These are phyloP conservation scores for Citrus hindsii DNA, from an alignment of 345 rosid genomes.

Conservation along the genomic window DNA sequence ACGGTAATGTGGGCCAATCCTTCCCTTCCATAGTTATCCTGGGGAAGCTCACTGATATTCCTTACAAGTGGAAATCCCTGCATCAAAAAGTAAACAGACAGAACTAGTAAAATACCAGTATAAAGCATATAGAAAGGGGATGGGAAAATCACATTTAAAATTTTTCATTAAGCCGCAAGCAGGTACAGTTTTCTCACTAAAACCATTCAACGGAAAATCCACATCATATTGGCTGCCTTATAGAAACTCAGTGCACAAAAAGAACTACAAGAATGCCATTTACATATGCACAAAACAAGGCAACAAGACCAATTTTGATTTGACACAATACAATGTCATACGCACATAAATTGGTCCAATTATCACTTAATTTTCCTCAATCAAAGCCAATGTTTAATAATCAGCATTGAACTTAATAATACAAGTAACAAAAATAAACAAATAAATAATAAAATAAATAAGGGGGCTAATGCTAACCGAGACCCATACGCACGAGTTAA, in stretches of 20 bases:
- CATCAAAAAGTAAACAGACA: constrained; percentile 3
- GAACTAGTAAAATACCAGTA: not conserved
- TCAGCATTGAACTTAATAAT: not conserved
- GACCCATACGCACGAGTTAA: too few species aligned
- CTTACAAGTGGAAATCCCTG: constrained; percentile 66
- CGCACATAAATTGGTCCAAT: not conserved
- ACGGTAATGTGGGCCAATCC: constrained; percentile 82
- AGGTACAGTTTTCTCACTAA: not conserved
- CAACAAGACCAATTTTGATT: not conserved
- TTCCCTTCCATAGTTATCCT: constrained; percentile 67
- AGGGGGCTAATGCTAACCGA: not conserved
- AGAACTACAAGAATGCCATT: not conserved
- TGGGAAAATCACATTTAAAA: not conserved
- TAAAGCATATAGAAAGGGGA: not conserved
- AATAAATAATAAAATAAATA: not conserved
- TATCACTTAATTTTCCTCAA: not conserved
- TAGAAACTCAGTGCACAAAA: not conserved
- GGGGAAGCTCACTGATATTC: constrained; percentile 71
- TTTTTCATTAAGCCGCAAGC: not conserved
- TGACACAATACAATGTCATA: not conserved
- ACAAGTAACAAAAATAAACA: not conserved
- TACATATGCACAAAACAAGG: not conserved
- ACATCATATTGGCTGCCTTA: not conserved
- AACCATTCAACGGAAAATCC: not conserved
- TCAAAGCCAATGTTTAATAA: not conserved